These are phyloP conservation scores for Fraxinus dipetala DNA, from an alignment of 305 asterid genomes.

Conservation along the genomic window DNA sequence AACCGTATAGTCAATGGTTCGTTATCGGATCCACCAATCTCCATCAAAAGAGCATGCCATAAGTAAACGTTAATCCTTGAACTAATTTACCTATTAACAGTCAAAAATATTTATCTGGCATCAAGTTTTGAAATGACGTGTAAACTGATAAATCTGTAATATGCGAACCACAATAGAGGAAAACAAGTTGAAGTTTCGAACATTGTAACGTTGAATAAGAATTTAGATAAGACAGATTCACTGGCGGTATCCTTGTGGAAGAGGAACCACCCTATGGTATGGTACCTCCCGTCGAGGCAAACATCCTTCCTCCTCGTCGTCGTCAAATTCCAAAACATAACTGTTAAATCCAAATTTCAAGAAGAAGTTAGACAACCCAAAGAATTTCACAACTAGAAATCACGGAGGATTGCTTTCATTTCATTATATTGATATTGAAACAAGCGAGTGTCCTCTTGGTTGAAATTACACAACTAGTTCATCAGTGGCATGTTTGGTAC, in stretches of 20 bases:
- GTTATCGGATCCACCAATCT: conserved; percentile 49
- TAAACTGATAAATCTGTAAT: neutral
- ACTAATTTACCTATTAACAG: neutral
- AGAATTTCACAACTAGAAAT: neutral
- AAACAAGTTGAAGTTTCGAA: neutral
- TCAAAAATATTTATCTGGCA: neutral
- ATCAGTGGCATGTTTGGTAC: neutral
- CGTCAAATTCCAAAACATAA: conserved; percentile 83
- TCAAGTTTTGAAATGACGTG: neutral
- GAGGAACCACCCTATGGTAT: conserved; percentile 85
- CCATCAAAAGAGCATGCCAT: conserved; percentile 34
- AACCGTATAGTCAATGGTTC: conserved; percentile 41
- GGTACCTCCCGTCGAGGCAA: conserved; percentile 80
- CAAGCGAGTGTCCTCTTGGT: neutral
- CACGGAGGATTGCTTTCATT: neutral
- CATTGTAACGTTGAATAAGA: neutral
- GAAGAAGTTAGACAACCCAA: conserved; percentile 11
- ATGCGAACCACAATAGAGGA: neutral
- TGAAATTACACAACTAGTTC: neutral
- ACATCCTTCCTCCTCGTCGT: conserved; percentile 95
- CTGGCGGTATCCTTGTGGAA: conserved; percentile 80
- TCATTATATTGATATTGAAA: neutral
- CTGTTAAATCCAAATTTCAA: conserved; percentile 37
- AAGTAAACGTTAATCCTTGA: conserved; percentile 10
- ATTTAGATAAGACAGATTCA: conserved; percentile 30